Conservation (phyloP, 768 basidiomycete genomes). For the Suillus subaureus region DNA sequence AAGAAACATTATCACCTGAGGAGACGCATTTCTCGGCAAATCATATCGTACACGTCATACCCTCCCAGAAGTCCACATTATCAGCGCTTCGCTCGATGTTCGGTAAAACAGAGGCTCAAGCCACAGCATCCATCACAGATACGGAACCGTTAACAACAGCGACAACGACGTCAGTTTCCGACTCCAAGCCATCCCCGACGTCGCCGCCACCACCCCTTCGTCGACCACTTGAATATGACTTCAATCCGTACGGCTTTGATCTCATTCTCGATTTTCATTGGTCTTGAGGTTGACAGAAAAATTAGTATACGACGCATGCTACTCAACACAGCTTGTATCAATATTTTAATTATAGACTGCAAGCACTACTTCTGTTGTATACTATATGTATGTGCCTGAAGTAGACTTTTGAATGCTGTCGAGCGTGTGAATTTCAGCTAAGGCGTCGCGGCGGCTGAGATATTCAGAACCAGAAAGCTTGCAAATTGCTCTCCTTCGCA, state of each 20-base stretch:
- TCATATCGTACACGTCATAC: constrained; percentile 4
- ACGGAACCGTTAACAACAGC: background rate
- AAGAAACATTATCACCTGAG: constrained; percentile 23
- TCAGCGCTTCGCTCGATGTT: constrained; percentile 29
- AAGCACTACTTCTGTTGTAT: constrained; percentile 2
- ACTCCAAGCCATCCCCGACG: constrained; percentile 13
- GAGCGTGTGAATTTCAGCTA: background rate
- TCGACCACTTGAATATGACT: constrained; percentile 49
- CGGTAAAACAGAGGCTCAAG: constrained; percentile 14
- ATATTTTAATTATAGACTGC: constrained; percentile 4
- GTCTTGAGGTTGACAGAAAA: constrained; percentile 33
- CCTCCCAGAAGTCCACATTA: constrained; percentile 21
- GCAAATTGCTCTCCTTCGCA: background rate
- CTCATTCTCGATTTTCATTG: constrained; percentile 77
- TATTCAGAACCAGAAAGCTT: constrained; percentile 4
- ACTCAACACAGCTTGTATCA: background rate
- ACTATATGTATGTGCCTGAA: background rate
- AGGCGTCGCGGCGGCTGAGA: background rate
- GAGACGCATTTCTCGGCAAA: constrained; percentile 13
- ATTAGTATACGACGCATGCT: background rate
- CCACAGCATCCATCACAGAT: background rate
- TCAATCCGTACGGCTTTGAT: constrained; percentile 71
- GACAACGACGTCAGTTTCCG: constrained; percentile 3
- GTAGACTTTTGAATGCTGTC: background rate
- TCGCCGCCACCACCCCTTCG: constrained; percentile 12